phyloP scores from a whole-genome alignment of 176 grass and related monocot species.

The Cymbopogon citratus region DNA sequence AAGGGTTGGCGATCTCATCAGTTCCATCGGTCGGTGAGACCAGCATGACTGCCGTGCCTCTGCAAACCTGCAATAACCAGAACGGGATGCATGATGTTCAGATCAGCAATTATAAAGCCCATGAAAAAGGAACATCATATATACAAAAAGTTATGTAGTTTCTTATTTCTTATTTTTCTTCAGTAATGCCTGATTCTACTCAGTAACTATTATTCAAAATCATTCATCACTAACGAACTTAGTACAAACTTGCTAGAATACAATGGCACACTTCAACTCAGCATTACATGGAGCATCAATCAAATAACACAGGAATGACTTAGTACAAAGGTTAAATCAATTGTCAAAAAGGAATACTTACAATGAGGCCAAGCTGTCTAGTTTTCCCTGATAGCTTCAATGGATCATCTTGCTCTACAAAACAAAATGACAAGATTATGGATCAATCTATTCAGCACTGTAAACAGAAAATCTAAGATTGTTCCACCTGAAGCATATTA shows the following conservation, averaged over 20 bases:
- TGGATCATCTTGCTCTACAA: conserved; percentile 67
- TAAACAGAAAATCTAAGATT: background rate
- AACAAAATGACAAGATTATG: background rate
- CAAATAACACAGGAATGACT: background rate
- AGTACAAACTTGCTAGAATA: background rate
- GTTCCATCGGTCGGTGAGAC: conserved; percentile 93
- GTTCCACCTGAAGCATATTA: background rate
- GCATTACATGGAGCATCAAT: background rate
- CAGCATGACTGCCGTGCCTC: conserved; percentile 85
- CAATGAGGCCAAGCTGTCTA: conserved; percentile 79
- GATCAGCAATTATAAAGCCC: background rate
- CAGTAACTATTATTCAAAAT: background rate
- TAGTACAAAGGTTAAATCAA: background rate
- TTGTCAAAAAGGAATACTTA: conserved; percentile 31
- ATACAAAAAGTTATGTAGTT: background rate
- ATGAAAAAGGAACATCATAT: background rate
- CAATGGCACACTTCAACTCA: background rate
- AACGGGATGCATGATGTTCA: background rate
- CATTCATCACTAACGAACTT: background rate
- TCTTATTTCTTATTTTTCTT: background rate
- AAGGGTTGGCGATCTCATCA: conserved; percentile 85
- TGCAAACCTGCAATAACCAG: conserved; percentile 56
- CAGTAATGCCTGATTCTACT: background rate
- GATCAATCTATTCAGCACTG: background rate
- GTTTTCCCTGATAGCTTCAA: conserved; percentile 68